Percentiles rank a stretch among this genome's conserved stretches.
phyloP scores from a whole-genome alignment of 2,329 filamentous ascomycete genomes.

The Penicillium janthinellum region DNA sequence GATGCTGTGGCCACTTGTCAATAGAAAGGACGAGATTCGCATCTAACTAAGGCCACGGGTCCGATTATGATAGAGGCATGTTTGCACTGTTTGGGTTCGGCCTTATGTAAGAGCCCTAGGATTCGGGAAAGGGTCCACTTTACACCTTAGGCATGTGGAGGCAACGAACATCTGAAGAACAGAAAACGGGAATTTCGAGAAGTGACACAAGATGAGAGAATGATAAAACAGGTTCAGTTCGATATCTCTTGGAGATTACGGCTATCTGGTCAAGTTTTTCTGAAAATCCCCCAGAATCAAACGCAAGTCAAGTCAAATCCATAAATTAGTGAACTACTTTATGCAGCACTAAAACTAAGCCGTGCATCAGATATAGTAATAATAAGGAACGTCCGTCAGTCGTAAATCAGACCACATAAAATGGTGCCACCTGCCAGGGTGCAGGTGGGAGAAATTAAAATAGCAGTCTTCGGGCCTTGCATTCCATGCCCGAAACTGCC shows the following conservation, averaged over 20 bases:
- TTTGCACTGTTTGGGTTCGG: conserved; percentile 25
- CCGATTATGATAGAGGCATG: conserved; percentile 22
- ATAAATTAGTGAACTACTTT: conserved; percentile 16
- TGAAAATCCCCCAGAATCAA: too few relatives aligned
- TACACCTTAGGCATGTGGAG: background rate
- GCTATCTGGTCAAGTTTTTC: too few relatives aligned
- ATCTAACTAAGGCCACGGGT: conserved; percentile 31
- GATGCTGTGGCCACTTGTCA: conserved; percentile 38
- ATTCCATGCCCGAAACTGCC: conserved; percentile 1
- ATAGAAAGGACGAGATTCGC: conserved; percentile 27
- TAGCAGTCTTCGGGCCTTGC: conserved; percentile 3
- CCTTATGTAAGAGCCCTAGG: background rate
- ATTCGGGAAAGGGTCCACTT: background rate
- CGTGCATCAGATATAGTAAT: conserved; percentile 10
- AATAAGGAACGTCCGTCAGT: conserved; percentile 26
- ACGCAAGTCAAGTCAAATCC: too few relatives aligned
- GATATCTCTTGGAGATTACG: too few relatives aligned
- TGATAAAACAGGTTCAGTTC: too few relatives aligned
- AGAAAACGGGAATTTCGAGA: too few relatives aligned
- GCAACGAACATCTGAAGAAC: too few relatives aligned
- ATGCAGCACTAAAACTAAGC: conserved; percentile 21
- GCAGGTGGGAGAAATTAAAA: conserved; percentile 9
- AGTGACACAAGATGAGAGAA: too few relatives aligned
- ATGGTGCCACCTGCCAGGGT: conserved; percentile 12
- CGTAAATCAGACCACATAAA: conserved; percentile 13